Conservation (phyloP, 2,329 filamentous ascomycete genomes). For the Pyricularia pennisetigena region DNA sequence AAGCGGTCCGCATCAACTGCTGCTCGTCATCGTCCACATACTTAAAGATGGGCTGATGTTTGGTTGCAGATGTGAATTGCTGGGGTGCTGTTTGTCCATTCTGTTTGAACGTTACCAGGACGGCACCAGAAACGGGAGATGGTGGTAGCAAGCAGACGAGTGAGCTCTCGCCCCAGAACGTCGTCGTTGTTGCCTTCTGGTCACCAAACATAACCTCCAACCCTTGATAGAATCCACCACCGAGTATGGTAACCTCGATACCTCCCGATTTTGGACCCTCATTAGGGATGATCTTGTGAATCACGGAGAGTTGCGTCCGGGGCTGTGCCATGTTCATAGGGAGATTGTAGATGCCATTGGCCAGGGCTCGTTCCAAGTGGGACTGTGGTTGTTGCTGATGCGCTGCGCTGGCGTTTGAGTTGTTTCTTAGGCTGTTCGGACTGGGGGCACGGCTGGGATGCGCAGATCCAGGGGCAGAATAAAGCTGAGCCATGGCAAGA, state of each 20-base stretch:
- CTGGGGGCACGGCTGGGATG: conserved; percentile 72
- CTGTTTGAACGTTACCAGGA: conserved; percentile 61
- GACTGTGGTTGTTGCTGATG: conserved; percentile 28
- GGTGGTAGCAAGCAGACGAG: conserved; percentile 72
- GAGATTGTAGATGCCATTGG: conserved; percentile 38
- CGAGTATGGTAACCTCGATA: conserved; percentile 78
- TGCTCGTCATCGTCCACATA: conserved; percentile 66
- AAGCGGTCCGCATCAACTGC: conserved; percentile 56
- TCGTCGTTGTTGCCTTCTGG: conserved; percentile 56
- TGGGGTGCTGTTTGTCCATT: conserved; percentile 22
- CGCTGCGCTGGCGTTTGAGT: conserved; percentile 26
- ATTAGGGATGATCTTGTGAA: conserved; percentile 73
- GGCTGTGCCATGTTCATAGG: conserved; percentile 38
- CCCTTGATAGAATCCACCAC: conserved; percentile 65
- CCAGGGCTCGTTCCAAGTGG: conserved; percentile 37
- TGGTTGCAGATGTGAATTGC: conserved; percentile 24
- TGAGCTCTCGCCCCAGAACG: conserved; percentile 72
- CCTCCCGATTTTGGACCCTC: conserved; percentile 77
- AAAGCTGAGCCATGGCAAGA: conserved; percentile 52
- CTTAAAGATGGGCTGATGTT: conserved; percentile 47
- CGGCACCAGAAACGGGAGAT: conserved; percentile 54
- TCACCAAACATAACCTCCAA: conserved; percentile 79
- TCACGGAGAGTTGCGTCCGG: conserved; percentile 45
- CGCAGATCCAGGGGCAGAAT: conserved; percentile 61
- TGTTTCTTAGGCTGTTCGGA: conserved; percentile 45